A percentile compares a stretch with the other conserved stretches of the same genome.
These are phyloP conservation scores for Venturia effusa DNA, from an alignment of 2,329 filamentous ascomycete species.

Conservation along the genomic window DNA sequence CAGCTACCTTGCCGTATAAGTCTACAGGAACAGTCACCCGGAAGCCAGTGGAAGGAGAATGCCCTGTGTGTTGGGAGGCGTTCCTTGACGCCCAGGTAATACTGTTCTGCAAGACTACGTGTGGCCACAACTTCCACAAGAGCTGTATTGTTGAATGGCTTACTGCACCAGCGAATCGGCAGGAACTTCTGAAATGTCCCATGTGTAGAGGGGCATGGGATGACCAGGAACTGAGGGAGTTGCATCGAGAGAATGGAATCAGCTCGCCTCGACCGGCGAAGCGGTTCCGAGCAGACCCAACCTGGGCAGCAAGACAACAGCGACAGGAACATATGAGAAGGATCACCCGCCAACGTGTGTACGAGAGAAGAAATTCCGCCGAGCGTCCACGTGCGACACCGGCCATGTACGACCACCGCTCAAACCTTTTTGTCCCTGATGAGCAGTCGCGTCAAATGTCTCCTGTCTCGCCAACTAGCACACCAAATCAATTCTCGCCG, in stretches of 20 bases:
- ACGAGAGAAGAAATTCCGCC: not conserved
- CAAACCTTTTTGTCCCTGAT: not conserved
- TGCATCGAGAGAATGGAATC: conserved; percentile 10
- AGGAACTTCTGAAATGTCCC: conserved; percentile 3
- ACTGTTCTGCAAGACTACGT: conserved; percentile 48
- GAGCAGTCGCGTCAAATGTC: not conserved
- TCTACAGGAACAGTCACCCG: conserved; percentile 27
- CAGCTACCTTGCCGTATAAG: not conserved
- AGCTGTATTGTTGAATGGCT: conserved; percentile 45
- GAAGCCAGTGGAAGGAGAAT: conserved; percentile 46
- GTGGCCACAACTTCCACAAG: conserved; percentile 55
- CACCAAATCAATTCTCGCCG: not conserved
- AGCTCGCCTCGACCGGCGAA: not conserved
- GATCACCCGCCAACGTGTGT: not conserved
- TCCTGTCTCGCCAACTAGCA: not conserved
- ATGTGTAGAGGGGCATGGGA: conserved; percentile 10
- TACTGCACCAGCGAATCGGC: not conserved
- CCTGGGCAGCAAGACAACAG: not conserved
- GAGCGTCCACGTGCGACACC: not conserved
- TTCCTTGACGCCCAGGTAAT: conserved; percentile 36
- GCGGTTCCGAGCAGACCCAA: not conserved
- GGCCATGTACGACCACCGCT: not conserved
- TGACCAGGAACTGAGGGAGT: not conserved
- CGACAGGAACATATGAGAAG: not conserved
- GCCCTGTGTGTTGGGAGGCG: conserved; percentile 47